Evolutionary conservation across 306 rosid genomes (phyloP).

Genomic region (Begonia peltatifolia): DNA sequence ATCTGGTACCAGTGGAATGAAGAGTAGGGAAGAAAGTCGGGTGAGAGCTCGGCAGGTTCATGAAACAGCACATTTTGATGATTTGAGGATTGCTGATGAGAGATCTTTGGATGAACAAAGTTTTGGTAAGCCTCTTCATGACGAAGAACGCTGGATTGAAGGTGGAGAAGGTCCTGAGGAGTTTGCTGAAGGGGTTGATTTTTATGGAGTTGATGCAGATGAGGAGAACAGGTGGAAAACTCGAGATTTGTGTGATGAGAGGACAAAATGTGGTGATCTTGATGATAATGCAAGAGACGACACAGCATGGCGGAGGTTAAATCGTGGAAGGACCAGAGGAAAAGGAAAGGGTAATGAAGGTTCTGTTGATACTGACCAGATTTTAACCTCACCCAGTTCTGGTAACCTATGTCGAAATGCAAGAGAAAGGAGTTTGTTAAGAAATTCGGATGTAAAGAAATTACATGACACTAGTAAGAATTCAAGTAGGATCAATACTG

Average conservation of each 20-base stretch:
- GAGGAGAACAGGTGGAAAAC: constrained; percentile 56
- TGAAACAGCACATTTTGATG: constrained; percentile 65
- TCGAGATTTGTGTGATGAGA: constrained; percentile 58
- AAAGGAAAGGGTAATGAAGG: constrained; percentile 75
- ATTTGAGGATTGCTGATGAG: constrained; percentile 44
- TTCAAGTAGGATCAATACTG: constrained; percentile 26
- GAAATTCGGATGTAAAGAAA: constrained; percentile 43
- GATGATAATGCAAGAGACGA: constrained; percentile 78
- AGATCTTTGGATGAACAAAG: constrained; percentile 48
- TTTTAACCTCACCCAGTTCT: constrained; percentile 62
- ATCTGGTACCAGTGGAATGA: constrained; percentile 24
- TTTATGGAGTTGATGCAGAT: constrained; percentile 29
- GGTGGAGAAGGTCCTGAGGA: constrained; percentile 45
- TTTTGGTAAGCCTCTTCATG: constrained; percentile 35
- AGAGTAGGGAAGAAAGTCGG: constrained; percentile 72
- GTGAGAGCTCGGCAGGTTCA: constrained; percentile 57
- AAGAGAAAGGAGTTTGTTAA: constrained; percentile 45
- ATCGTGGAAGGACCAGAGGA: constrained; percentile 60
- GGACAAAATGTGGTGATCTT: constrained; percentile 42
- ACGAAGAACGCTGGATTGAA: constrained; percentile 44
- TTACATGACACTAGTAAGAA: constrained; percentile 40
- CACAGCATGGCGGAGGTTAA: constrained; percentile 56
- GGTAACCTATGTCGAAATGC: constrained; percentile 46
- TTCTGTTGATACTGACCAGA: constrained; percentile 45
- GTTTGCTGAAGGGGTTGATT: constrained; percentile 31